These are phyloP conservation scores for Aegilops umbellulata DNA, from an alignment of 176 grass and related monocot species.

Conservation along the genomic window DNA sequence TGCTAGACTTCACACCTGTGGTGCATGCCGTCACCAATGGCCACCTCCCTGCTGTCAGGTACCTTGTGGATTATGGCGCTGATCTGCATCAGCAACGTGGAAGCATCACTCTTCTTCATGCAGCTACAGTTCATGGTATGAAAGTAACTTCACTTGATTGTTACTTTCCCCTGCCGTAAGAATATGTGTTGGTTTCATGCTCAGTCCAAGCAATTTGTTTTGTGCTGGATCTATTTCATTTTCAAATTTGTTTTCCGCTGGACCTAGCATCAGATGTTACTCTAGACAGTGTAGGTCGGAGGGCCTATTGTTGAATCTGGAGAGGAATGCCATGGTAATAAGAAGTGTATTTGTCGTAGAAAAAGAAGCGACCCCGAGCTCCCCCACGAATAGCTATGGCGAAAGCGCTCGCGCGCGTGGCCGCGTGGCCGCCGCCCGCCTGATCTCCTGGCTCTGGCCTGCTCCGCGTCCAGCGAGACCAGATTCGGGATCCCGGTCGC, in stretches of 20 bases:
- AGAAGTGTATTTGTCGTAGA: not conserved
- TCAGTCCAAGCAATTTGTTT: not conserved
- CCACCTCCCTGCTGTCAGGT: slow-evolving; percentile 15
- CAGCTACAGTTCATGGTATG: not conserved
- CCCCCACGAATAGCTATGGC: too few relatives aligned
- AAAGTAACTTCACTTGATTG: not conserved
- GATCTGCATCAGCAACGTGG: not conserved
- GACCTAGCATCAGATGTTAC: not conserved
- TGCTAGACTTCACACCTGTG: not conserved
- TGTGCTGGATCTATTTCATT: not conserved
- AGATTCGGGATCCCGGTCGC: too few relatives aligned
- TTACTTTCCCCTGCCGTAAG: not conserved
- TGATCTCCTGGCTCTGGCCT: too few relatives aligned
- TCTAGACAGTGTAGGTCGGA: too few relatives aligned
- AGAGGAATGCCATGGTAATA: not conserved
- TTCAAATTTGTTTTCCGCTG: not conserved
- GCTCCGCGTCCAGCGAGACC: too few relatives aligned
- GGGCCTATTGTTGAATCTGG: too few relatives aligned
- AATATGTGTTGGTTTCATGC: not conserved
- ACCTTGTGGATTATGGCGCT: slow-evolving; percentile 19
- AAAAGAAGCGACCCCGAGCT: too few relatives aligned
- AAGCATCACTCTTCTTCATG: not conserved
- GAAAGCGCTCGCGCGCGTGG: too few relatives aligned
- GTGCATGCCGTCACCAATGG: not conserved
- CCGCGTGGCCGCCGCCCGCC: too few relatives aligned